Conservation (phyloP, 2,329 filamentous ascomycete species). For the Fusarium tuaranense region DNA sequence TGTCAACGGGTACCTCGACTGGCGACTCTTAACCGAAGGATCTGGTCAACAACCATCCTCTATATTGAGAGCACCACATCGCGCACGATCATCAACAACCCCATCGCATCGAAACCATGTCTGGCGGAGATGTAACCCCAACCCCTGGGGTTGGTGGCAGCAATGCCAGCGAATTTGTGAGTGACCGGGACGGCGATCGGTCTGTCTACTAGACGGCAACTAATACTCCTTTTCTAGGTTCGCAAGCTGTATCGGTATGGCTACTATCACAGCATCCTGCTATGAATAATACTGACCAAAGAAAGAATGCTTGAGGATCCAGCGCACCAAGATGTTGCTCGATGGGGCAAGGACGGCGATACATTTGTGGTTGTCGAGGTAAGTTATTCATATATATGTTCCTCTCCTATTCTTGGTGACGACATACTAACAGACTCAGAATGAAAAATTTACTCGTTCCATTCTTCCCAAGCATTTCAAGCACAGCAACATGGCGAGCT, state of each 20-base stretch:
- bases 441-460: slow-evolving; percentile 97
- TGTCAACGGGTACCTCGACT: slow-evolving; percentile 16
- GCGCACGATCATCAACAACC: slow-evolving; percentile 5
- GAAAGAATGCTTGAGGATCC: slow-evolving; percentile 89
- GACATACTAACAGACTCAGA: slow-evolving; percentile 64
- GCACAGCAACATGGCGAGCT: slow-evolving; percentile 98
- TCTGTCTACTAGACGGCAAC: neutral
- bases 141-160: slow-evolving; percentile 64
- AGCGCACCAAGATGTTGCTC: slow-evolving; percentile 89
- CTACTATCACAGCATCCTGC: neutral
- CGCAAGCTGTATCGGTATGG: slow-evolving; percentile 96
- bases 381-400: slow-evolving; percentile 44
- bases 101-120: slow-evolving; percentile 43
- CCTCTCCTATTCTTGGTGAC: slow-evolving; percentile 8
- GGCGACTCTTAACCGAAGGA: slow-evolving; percentile 23
- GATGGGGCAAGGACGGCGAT: slow-evolving; percentile 95
- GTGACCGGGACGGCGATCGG: slow-evolving; percentile 52
- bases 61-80: slow-evolving; percentile 4
- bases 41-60: slow-evolving; percentile 5
- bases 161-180: slow-evolving; percentile 96
- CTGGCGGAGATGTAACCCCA: slow-evolving; percentile 48
- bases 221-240: slow-evolving; percentile 70
- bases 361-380: slow-evolving; percentile 99
- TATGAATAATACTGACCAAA: slow-evolving; percentile 25
- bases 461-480: slow-evolving; percentile 99